These are phyloP conservation scores for Russula sp. DNA, from an alignment of 768 basidiomycete genomes.

Conservation along the genomic window DNA sequence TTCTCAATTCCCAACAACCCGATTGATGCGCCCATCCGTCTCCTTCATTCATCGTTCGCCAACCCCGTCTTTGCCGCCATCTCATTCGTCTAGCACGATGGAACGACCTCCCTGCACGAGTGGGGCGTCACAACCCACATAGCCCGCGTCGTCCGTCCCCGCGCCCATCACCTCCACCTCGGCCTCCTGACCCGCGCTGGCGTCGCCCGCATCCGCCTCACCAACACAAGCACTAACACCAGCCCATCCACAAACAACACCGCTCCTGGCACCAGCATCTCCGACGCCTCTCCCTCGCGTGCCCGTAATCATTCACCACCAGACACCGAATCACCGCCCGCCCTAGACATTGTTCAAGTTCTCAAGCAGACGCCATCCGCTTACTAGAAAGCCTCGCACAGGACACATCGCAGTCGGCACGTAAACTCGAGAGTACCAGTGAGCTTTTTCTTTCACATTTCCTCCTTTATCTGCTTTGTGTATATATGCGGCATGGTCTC, in stretches of 20 bases:
- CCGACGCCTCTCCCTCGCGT: conserved; percentile 39
- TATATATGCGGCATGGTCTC: no score
- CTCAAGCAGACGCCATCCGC: conserved; percentile 64
- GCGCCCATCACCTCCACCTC: conserved; percentile 57
- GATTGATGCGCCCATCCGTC: no score
- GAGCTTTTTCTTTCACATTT: not conserved
- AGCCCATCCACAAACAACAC: conserved; percentile 34
- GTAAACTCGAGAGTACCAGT: conserved; percentile 50
- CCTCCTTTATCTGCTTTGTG: not conserved
- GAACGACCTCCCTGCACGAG: conserved; percentile 41
- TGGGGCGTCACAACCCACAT: conserved; percentile 71
- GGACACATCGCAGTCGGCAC: conserved; percentile 42
- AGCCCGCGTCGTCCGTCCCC: conserved; percentile 66
- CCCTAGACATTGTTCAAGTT: conserved; percentile 53
- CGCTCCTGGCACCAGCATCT: conserved; percentile 28
- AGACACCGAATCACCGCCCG: conserved; percentile 44
- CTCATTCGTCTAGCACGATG: no score
- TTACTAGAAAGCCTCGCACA: conserved; percentile 61
- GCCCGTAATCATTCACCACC: conserved; percentile 36
- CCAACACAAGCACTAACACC: conserved; percentile 27
- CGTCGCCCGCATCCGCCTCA: conserved; percentile 59
- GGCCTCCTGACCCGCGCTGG: conserved; percentile 71
- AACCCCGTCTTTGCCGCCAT: no score
- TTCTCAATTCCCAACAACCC: no score
- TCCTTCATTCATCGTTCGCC: no score